phyloP scores from a whole-genome alignment of 306 rosid species.

The Begonia peltatifolia region DNA sequence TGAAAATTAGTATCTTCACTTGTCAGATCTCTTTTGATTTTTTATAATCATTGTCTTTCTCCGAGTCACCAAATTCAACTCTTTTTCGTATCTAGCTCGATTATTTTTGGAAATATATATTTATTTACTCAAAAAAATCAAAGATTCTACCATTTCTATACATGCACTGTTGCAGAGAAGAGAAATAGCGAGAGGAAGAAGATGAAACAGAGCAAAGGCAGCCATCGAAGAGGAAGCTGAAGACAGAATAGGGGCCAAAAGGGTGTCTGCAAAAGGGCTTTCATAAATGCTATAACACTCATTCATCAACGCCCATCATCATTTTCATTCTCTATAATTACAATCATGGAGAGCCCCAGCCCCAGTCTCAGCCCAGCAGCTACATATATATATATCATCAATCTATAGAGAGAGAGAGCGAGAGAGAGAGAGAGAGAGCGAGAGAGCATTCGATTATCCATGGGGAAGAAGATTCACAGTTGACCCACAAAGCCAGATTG shows the following conservation, averaged over 20 bases:
- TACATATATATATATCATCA: neutral
- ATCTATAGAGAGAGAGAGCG: neutral
- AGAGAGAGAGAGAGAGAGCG: slow-evolving; percentile 6
- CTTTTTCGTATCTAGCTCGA: neutral
- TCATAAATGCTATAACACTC: no score
- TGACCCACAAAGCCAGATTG: slow-evolving; percentile 28
- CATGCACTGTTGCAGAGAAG: no score
- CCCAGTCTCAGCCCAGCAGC: slow-evolving; percentile 14
- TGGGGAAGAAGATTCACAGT: slow-evolving; percentile 20
- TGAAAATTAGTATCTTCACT: slow-evolving; percentile 6
- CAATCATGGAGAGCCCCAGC: slow-evolving; percentile 57
- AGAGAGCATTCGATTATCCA: slow-evolving; percentile 27
- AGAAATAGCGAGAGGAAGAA: slow-evolving; percentile 9
- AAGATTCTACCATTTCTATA: no score
- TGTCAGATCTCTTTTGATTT: slow-evolving; percentile 14
- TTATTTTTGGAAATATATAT: no score
- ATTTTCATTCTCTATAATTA: slow-evolving; percentile 45
- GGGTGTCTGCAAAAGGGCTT: no score
- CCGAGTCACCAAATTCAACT: neutral
- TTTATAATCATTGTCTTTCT: slow-evolving; percentile 19
- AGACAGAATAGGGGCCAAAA: no score
- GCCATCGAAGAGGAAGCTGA: slow-evolving; percentile 37
- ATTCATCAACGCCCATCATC: slow-evolving; percentile 44
- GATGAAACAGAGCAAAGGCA: slow-evolving; percentile 18
- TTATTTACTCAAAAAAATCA: no score